Base-by-base conservation (phyloP, 371 early-diverging fungal genomes). In the Chytridium lagenaria region DNA sequence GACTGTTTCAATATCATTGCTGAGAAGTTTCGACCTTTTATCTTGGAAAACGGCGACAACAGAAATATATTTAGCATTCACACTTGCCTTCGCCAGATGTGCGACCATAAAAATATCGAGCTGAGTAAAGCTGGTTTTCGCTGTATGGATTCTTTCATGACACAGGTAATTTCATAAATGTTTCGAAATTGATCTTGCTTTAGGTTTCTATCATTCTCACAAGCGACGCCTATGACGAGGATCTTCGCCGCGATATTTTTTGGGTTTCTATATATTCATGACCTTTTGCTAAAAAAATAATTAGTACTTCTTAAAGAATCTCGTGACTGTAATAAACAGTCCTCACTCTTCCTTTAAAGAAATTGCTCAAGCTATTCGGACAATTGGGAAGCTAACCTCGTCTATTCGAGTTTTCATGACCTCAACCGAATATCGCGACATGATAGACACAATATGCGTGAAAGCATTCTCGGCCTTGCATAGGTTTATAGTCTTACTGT, bases 381-480 rank as follows among this genome's bases (percentile, higher is more conserved):
- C 91, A 12, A 85, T 90, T 39, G 94, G 94, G 0, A 87, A 89
- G 67, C 89, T 93, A 70, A 86, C 92, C 0, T 82, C 82, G n/a
- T 87, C 88, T 0, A 89, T 85, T 76, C 85, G 84, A 51, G 78
- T 77, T 15, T 83, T 83, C 19, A 68, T 86, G 69, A 67, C 78
- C 0, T 69, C 70, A 23, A 81, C 82, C 5, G 86, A 89, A 49
- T 76, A 89, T 23, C 75, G 81, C 15, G 65, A 72, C 1, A 63
- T 92, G 10, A 77, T 85, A 1, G 77, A 82, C 0, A 75, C 83
- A 28, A 61, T 61, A 34, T 61, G 61, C 37, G 31, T 34, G 10
- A 61, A 61, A 61, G 37, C 61, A 16, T 7, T 36, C 26, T 61
- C 37, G 7, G 12, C 37, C 34, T 28, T 61, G 12, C 3, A 7